Base-by-base conservation (phyloP, 495 filamentous ascomycete genomes). In the Neohortaea acidophila region DNA sequence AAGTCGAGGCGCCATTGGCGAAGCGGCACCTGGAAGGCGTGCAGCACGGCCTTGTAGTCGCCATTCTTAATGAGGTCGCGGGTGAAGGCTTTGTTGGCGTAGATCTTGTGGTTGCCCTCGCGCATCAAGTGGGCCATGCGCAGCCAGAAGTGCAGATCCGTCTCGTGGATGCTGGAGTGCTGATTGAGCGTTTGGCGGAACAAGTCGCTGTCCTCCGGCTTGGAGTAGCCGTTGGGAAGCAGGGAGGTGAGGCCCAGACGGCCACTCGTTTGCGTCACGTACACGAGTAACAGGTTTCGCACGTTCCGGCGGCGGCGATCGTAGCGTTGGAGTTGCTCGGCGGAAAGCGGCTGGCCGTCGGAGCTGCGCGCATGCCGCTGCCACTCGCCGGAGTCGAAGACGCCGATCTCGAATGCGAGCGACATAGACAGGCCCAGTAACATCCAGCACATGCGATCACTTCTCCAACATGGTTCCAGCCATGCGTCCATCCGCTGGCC, bases 371-470 rank as follows among this genome's bases (percentile, higher is more conserved):
- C 69, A 25, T 72, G 59, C 68, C 72, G 40, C 56, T 56, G 38
- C 64, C 65, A 46, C 34, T 75, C 79, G 40, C 79, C 78, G 29
- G 82, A 72, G 44, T 94, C 89, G 41, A 96, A 97, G 2, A 97
- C 82, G 12, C 89, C 89, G 13, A 97, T 70, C 57, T 97, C 89
- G 41, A 89, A 91, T 0, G 85, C 81, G 25, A 97, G 63, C 2
- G 84, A 76, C 61, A 89, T 75, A 4, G 84, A 84, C 21, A 81
- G 89, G 41, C 84, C 89, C 32, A 97, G 69, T 11, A 97, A 57
- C 83, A 94, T 96, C 91, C 89, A 94, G 47, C 83, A 93, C 85
- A 97, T 93, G 27, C 86, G 79, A 45, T 97, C 89, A 43, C 83
- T 92, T 45, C 87, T 65, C 81, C 84, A 86, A n/a, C 83, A 84